These are phyloP conservation scores for Alloascoidea africana DNA, from an alignment of 805 yeast genomes.

Conservation along the genomic window DNA sequence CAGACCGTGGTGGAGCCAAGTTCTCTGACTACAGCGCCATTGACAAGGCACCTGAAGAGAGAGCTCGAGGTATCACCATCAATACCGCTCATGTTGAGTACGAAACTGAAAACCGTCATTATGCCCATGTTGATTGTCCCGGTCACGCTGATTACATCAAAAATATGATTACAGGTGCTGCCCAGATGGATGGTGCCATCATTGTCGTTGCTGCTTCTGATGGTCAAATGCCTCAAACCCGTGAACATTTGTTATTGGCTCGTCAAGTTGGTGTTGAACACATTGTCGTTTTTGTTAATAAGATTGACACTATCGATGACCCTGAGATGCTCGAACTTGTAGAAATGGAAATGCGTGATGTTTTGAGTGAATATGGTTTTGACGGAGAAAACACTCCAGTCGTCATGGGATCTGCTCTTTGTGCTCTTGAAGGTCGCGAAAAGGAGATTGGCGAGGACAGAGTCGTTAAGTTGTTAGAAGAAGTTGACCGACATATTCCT, in stretches of 20 bases:
- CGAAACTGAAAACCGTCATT: slow-evolving; percentile 89
- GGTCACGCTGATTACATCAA: slow-evolving; percentile 98
- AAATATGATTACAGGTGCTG: slow-evolving; percentile 99
- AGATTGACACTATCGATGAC: slow-evolving; percentile 95
- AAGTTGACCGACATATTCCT: slow-evolving; percentile 90
- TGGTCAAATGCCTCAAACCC: slow-evolving; percentile 99
- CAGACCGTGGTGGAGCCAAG: slow-evolving; percentile 80
- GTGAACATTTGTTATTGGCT: slow-evolving; percentile 96
- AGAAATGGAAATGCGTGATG: slow-evolving; percentile 99
- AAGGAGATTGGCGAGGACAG: slow-evolving; percentile 90
- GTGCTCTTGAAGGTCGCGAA: slow-evolving; percentile 79
- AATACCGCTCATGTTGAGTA: slow-evolving; percentile 97
- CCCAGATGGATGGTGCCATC: slow-evolving; percentile 99
- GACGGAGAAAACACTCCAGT: slow-evolving; percentile 98
- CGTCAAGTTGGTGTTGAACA: slow-evolving; percentile 99
- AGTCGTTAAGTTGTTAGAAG: slow-evolving; percentile 69
- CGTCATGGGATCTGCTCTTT: slow-evolving; percentile 94
- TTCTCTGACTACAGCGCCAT: slow-evolving; percentile 89
- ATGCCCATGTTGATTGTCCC: slow-evolving; percentile 96
- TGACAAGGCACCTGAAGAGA: slow-evolving; percentile 97
- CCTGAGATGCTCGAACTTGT: slow-evolving; percentile 98
- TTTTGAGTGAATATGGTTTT: slow-evolving; percentile 79
- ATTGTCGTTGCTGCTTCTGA: slow-evolving; percentile 98
- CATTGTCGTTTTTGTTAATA: slow-evolving; percentile 94
- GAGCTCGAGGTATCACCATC: slow-evolving; percentile 98